A percentile compares a stretch with the other conserved stretches of the same genome.
Evolutionary conservation across 352 stramenopile genomes (phyloP).

Genomic region (Chrysophaeum taylorii): DNA sequence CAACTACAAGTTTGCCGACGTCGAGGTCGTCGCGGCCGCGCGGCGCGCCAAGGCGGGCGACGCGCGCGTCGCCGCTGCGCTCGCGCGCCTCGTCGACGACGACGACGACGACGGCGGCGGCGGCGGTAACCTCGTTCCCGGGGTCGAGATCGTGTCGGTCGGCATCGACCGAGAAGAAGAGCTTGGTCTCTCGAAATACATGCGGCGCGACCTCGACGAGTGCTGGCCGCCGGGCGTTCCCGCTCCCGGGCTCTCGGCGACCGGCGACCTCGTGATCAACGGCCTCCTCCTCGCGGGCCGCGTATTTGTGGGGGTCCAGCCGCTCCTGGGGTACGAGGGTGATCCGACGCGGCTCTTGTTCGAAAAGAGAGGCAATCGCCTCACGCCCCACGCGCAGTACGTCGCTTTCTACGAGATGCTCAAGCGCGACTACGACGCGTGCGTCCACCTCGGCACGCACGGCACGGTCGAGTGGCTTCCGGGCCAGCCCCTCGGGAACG

Average conservation of each 20-base stretch:
- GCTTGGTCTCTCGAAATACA: slow-evolving; percentile 47
- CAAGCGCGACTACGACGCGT: slow-evolving; percentile 34
- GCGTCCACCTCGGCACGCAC: slow-evolving; percentile 52
- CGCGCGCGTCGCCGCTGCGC: slow-evolving; percentile 30
- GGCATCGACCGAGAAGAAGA: slow-evolving; percentile 47
- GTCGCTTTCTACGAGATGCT: slow-evolving; percentile 51
- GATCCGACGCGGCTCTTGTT: slow-evolving; percentile 59
- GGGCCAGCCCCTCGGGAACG: slow-evolving; percentile 50
- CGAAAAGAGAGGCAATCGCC: slow-evolving; percentile 46
- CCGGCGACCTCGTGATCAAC: slow-evolving; percentile 43
- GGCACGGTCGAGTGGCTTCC: slow-evolving; percentile 54
- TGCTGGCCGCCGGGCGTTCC: slow-evolving; percentile 40
- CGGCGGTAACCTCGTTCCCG: slow-evolving; percentile 32
- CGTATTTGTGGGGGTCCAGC: slow-evolving; percentile 51
- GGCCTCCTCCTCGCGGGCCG: slow-evolving; percentile 54
- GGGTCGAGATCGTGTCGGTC: slow-evolving; percentile 33
- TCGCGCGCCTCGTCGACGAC: slow-evolving; percentile 19
- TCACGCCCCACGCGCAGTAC: slow-evolving; percentile 61
- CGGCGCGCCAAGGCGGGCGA: slow-evolving; percentile 34
- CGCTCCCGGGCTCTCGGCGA: slow-evolving; percentile 34
- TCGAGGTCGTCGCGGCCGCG: too few relatives aligned
- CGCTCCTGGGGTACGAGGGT: slow-evolving; percentile 49
- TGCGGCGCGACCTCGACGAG: slow-evolving; percentile 43
- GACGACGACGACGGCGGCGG: slow-evolving; percentile 25
- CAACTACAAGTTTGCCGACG: too few relatives aligned